Evolutionary conservation across 2,329 filamentous ascomycete species (phyloP).

Genomic region (Lecanicillium sp.): DNA sequence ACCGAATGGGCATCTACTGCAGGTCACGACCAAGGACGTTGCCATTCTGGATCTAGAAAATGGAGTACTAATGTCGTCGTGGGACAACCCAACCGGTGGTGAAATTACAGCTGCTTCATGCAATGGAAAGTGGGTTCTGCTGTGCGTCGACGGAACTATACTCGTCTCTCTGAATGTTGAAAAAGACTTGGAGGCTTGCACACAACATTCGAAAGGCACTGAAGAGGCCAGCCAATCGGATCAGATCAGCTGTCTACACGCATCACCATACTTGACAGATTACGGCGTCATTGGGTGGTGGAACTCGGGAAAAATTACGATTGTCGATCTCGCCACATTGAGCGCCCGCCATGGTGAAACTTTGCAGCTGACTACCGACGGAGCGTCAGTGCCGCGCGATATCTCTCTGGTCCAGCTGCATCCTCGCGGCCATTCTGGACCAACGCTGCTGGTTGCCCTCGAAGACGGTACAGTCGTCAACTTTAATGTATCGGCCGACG

Average conservation of each 20-base stretch:
- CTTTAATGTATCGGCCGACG: constrained; percentile 60
- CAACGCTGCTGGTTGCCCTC: constrained; percentile 82
- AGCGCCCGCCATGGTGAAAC: constrained; percentile 59
- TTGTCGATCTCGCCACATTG: constrained; percentile 64
- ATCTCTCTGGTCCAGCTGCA: constrained; percentile 75
- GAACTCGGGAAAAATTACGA: constrained; percentile 70
- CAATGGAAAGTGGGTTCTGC: constrained; percentile 61
- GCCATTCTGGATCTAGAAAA: constrained; percentile 56
- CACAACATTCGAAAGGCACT: constrained; percentile 58
- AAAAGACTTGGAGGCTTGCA: constrained; percentile 49
- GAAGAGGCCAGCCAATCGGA: constrained; percentile 42
- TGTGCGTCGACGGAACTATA: constrained; percentile 70
- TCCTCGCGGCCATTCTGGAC: constrained; percentile 47
- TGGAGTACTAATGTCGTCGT: constrained; percentile 50
- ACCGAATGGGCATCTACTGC: constrained; percentile 58
- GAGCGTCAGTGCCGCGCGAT: constrained; percentile 74
- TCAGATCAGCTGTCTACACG: constrained; percentile 79
- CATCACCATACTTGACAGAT: constrained; percentile 56
- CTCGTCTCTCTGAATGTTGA: constrained; percentile 63
- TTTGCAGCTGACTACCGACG: constrained; percentile 55
- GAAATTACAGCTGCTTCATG: constrained; percentile 73
- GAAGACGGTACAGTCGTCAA: constrained; percentile 88
- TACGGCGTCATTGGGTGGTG: constrained; percentile 83
- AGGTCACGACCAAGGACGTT: constrained; percentile 64
- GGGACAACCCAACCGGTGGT: constrained; percentile 45